These are phyloP conservation scores for Phialocephala subalpina DNA, from an alignment of 2,329 filamentous ascomycete species.

Conservation along the genomic window DNA sequence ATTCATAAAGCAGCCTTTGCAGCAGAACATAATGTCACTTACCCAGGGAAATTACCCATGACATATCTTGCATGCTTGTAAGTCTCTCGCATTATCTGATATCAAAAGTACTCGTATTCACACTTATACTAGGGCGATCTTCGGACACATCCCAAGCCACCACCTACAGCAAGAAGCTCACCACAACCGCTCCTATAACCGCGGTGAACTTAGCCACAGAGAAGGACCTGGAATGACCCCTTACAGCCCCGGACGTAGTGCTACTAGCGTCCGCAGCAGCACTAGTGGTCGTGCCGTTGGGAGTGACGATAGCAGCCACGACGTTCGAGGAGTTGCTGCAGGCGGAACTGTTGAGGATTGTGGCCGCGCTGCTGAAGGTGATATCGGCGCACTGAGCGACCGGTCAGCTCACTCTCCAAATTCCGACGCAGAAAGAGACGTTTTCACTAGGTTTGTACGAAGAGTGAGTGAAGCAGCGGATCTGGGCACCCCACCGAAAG, in stretches of 20 bases:
- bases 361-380: conserved; percentile 64
- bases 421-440: not conserved
- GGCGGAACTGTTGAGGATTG: conserved; percentile 52
- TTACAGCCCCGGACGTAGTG: no score
- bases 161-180: not conserved
- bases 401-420: not conserved
- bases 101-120: not conserved
- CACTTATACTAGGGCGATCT: not conserved
- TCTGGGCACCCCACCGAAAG: no score
- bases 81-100: not conserved
- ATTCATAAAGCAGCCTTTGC: not conserved
- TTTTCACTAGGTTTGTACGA: no score
- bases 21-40: not conserved
- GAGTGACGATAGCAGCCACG: conserved; percentile 44
- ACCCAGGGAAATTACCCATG: not conserved
- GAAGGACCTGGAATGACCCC: no score
- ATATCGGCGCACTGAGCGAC: conserved; percentile 73
- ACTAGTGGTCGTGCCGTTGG: conserved; percentile 2
- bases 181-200: not conserved
- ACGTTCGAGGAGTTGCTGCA: conserved; percentile 69
- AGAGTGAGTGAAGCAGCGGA: no score
- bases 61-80: not conserved
- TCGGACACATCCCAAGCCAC: not conserved
- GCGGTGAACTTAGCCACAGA: no score
- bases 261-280: no score